phyloP scores from a whole-genome alignment of 1,284 basidiomycete genomes.

The Microbotryomycetes sp. region DNA sequence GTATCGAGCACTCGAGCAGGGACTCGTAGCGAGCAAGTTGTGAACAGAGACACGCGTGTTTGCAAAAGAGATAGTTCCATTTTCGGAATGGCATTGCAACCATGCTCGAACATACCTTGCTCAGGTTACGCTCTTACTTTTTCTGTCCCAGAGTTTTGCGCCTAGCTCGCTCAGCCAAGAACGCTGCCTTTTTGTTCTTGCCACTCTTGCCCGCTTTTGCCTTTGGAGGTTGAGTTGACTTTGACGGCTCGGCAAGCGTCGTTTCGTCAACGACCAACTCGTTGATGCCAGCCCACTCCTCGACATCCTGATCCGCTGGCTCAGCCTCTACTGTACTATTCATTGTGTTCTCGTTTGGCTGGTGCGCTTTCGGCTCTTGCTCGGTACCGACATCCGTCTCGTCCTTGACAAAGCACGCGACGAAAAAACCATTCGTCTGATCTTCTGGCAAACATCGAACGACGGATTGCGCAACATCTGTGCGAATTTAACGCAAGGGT shows the following conservation, averaged over 20 bases:
- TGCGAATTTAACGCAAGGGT: background rate
- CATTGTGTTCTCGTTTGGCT: too few relatives aligned
- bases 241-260: too few relatives aligned
- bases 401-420: conserved; percentile 65
- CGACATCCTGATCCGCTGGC: background rate
- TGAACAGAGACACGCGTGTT: too few relatives aligned
- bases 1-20: too few relatives aligned
- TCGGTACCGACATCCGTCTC: background rate
- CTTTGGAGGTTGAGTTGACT: too few relatives aligned
- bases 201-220: background rate
- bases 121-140: too few relatives aligned
- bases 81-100: too few relatives aligned
- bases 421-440: conserved; percentile 89
- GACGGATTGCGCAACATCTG: conserved; percentile 59
- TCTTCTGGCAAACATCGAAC: conserved; percentile 80
- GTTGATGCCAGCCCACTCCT: background rate
- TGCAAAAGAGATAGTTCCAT: too few relatives aligned
- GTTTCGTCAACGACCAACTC: background rate
- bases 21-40: too few relatives aligned
- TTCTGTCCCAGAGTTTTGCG: background rate
- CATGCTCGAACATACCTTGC: too few relatives aligned
- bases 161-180: background rate
- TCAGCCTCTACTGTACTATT: too few relatives aligned
- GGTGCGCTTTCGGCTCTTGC: too few relatives aligned
- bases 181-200: background rate